Percentiles rank a stretch among this genome's conserved stretches.
Conservation (phyloP, 1,284 basidiomycete species). For the Heterobasidion parviporum region DNA sequence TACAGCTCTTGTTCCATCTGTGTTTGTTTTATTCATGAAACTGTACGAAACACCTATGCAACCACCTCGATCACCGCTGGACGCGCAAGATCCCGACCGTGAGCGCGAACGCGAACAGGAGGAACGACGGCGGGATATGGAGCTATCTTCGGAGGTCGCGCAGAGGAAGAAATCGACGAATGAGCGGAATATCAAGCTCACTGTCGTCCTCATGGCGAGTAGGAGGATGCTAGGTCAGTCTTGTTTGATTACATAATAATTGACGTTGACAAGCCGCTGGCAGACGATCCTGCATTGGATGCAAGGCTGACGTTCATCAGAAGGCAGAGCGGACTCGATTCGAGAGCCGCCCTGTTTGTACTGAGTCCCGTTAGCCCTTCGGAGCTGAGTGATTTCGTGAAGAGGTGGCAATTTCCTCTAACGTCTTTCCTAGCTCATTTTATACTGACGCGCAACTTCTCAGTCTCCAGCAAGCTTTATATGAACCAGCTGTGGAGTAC, state of each 20-base stretch:
- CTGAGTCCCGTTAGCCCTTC: conserved; percentile 80
- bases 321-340: conserved; percentile 84
- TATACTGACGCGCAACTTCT: conserved; percentile 1
- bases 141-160: conserved; percentile 72
- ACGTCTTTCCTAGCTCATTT: background rate
- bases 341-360: conserved; percentile 89
- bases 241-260: background rate
- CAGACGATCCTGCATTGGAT: conserved; percentile 83
- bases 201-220: conserved; percentile 89
- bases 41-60: conserved; percentile 59
- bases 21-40: conserved; percentile 85
- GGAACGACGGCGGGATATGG: conserved; percentile 66
- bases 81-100: conserved; percentile 40
- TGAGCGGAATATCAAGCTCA: conserved; percentile 89
- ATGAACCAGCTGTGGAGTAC: conserved; percentile 85
- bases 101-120: conserved; percentile 49
- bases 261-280: background rate
- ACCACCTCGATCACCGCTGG: conserved; percentile 39
- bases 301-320: conserved; percentile 78
- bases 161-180: conserved; percentile 70
- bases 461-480: conserved; percentile 82
- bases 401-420: conserved; percentile 38
- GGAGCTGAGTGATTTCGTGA: conserved; percentile 82
- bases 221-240: conserved; percentile 70
- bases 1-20: conserved; percentile 81